Conservation (phyloP, 345 rosid genomes). For the Acer yangbiense region DNA sequence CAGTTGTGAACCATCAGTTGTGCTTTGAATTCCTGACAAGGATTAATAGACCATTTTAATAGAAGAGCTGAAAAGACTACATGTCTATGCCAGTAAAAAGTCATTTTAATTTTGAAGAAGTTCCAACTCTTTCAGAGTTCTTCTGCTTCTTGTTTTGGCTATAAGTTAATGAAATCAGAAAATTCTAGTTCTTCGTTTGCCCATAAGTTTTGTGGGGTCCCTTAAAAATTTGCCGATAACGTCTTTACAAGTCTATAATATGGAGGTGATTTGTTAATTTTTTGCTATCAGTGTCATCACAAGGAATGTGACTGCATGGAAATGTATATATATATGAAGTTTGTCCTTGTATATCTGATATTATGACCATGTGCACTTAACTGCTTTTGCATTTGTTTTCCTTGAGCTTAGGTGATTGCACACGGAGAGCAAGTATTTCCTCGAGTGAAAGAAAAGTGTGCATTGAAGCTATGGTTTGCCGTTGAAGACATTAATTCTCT, state of each 20-base stretch:
- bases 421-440: conserved; percentile 98
- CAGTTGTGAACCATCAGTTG: not conserved
- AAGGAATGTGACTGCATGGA: not conserved
- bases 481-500: conserved; percentile 60
- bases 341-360: not conserved
- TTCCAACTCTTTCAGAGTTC: not conserved
- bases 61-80: not conserved
- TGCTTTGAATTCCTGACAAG: conserved; percentile 8
- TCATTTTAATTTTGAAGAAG: not conserved
- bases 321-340: conserved; percentile 8
- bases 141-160: not conserved
- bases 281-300: not conserved
- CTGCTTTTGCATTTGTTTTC: not conserved
- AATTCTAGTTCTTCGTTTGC: not conserved
- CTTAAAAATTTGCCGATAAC: not conserved
- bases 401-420: conserved; percentile 63
- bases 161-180: not conserved
- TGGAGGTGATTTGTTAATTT: not conserved
- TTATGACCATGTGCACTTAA: not conserved
- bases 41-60: not conserved
- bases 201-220: not conserved
- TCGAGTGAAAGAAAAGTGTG: conserved; percentile 83
- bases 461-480: conserved; percentile 71
- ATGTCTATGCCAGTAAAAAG: not conserved
- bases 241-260: not conserved